These are phyloP conservation scores for Umbelopsis sp. DNA, from an alignment of 371 early-diverging fungal genomes.

Conservation along the genomic window DNA sequence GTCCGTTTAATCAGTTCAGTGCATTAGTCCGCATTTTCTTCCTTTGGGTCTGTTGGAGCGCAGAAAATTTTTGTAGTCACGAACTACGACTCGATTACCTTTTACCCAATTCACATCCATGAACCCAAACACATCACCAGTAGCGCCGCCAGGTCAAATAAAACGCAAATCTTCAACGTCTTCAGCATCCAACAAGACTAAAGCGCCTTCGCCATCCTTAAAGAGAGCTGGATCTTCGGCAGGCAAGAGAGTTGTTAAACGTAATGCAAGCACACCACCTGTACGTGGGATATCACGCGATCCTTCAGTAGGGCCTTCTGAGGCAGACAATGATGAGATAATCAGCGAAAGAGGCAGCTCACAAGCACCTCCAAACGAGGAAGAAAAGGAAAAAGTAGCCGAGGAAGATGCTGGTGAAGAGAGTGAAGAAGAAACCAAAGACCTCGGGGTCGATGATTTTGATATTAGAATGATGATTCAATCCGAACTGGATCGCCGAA, in stretches of 20 bases:
- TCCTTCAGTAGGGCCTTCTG: conserved; percentile 11
- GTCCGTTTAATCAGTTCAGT: too few species aligned
- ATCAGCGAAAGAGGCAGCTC: conserved; percentile 12
- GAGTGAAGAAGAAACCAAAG: conserved; percentile 37
- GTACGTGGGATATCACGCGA: conserved; percentile 11
- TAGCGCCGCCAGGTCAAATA: background rate
- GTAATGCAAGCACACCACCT: conserved; percentile 10
- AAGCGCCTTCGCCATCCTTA: background rate
- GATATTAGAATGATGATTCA: conserved; percentile 52
- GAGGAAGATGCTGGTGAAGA: conserved; percentile 51
- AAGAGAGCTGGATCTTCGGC: conserved; percentile 12
- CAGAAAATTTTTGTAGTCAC: too few species aligned
- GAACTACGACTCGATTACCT: too few species aligned
- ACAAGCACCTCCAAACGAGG: conserved; percentile 28
- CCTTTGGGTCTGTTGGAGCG: too few species aligned
- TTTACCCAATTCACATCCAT: background rate
- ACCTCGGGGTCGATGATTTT: conserved; percentile 26
- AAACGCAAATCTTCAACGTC: conserved; percentile 10
- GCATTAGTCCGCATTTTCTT: too few species aligned
- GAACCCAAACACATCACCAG: conserved; percentile 6
- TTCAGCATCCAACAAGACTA: background rate
- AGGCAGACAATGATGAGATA: background rate
- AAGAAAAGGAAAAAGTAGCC: conserved; percentile 12
- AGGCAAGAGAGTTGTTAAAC: conserved; percentile 11
- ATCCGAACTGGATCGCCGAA: conserved; percentile 51